These are phyloP conservation scores for Xanthoparmelia taractica DNA, from an alignment of 495 filamentous ascomycete genomes.

Conservation along the genomic window DNA sequence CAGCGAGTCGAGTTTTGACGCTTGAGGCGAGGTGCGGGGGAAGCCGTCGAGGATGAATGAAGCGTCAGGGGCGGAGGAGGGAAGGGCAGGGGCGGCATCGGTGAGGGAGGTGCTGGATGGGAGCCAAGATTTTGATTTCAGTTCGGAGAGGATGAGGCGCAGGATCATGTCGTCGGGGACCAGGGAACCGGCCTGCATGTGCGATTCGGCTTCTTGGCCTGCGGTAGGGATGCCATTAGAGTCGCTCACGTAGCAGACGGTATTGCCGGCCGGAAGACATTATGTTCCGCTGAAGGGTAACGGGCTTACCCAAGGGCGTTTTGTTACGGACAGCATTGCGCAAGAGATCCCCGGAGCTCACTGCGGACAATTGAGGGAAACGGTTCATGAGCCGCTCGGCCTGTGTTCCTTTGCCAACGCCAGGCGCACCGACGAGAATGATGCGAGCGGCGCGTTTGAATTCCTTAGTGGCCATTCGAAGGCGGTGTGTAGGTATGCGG, in stretches of 20 bases:
- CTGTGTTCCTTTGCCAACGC: conserved; percentile 89
- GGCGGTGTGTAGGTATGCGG: conserved; percentile 1
- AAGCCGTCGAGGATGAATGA: conserved; percentile 97
- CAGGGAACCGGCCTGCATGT: conserved; percentile 86
- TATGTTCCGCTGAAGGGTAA: neutral
- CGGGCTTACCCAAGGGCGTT: conserved; percentile 68
- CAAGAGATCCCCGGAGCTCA: conserved; percentile 89
- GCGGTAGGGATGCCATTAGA: conserved; percentile 14
- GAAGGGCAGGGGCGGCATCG: conserved; percentile 30
- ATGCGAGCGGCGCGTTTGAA: conserved; percentile 80
- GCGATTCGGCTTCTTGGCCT: conserved; percentile 83
- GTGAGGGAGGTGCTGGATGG: conserved; percentile 35
- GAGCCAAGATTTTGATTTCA: conserved; percentile 87
- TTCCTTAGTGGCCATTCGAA: conserved; percentile 33
- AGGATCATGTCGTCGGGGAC: conserved; percentile 90
- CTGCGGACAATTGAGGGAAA: conserved; percentile 81
- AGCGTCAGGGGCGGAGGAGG: conserved; percentile 63
- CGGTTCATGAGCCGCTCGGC: conserved; percentile 76
- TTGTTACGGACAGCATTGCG: conserved; percentile 83
- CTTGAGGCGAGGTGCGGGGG: conserved; percentile 79
- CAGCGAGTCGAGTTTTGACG: conserved; percentile 62
- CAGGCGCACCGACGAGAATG: conserved; percentile 92
- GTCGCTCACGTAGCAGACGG: neutral
- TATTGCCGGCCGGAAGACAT: neutral
- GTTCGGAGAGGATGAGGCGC: conserved; percentile 77